Percentiles rank a stretch among this genome's conserved stretches.
Conservation (phyloP, 306 rosid genomes). For the Dryas alaskensis region DNA sequence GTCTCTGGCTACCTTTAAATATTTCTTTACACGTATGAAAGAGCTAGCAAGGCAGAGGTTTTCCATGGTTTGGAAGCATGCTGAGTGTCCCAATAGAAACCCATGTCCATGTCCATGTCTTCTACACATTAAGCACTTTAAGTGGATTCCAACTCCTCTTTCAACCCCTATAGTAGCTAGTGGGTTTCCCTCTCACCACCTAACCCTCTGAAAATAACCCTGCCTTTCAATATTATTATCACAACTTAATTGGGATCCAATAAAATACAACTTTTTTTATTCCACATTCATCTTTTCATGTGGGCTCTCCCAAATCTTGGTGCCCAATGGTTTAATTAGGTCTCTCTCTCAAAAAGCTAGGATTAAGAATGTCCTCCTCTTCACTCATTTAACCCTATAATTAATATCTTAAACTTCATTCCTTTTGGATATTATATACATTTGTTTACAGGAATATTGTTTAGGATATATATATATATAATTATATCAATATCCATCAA, state of each 20-base stretch:
- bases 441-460: background rate
- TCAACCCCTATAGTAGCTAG: constrained; percentile 52
- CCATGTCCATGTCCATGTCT: constrained; percentile 29
- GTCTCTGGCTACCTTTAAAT: background rate
- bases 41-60: constrained; percentile 22
- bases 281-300: constrained; percentile 41
- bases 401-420: constrained; percentile 14
- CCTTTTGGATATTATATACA: constrained; percentile 3
- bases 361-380: constrained; percentile 2
- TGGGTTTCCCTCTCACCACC: constrained; percentile 96
- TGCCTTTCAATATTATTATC: constrained; percentile 8
- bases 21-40: constrained; percentile 61
- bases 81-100: constrained; percentile 50
- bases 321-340: constrained; percentile 47
- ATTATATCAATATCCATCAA: background rate
- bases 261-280: constrained; percentile 39
- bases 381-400: constrained; percentile 20
- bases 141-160: constrained; percentile 98
- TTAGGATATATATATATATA: background rate
- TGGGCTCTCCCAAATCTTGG: constrained; percentile 62
- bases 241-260: constrained; percentile 6
- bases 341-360: constrained; percentile 23
- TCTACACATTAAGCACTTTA: constrained; percentile 57
- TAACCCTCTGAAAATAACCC: constrained; percentile 53
- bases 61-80: constrained; percentile 43